phyloP scores from a whole-genome alignment of 176 grass and related monocot genomes.

The Chrysopogon serrulatus region DNA sequence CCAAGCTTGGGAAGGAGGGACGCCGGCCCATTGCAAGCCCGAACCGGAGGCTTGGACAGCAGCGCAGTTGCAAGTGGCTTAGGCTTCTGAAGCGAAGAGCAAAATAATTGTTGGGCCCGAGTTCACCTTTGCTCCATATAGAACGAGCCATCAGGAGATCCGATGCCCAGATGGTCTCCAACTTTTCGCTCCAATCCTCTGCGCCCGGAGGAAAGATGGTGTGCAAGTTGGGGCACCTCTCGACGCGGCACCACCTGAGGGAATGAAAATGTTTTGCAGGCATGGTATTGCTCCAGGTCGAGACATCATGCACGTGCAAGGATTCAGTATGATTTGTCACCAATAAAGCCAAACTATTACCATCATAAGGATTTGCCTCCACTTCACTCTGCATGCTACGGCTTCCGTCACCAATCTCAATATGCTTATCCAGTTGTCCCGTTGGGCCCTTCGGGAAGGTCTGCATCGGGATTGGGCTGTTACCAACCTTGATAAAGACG shows the following conservation, averaged over 20 bases:
- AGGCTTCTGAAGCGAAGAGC: neutral
- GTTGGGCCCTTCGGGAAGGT: neutral
- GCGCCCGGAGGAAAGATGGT: neutral
- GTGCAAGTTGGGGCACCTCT: neutral
- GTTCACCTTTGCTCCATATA: neutral
- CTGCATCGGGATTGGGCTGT: neutral
- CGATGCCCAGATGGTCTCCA: neutral
- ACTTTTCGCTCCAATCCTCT: accelerated
- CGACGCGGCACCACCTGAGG: neutral
- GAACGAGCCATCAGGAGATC: neutral
- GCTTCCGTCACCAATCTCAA: too few relatives aligned
- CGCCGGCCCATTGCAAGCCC: too few relatives aligned
- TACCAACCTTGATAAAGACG: neutral
- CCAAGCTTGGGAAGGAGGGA: too few relatives aligned
- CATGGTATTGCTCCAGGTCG: neutral
- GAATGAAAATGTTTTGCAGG: accelerated
- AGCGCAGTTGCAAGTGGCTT: neutral
- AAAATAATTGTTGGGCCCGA: accelerated
- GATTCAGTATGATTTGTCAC: too few relatives aligned
- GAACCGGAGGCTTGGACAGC: slow-evolving; percentile 9
- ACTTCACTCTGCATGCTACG: too few relatives aligned
- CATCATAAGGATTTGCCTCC: too few relatives aligned
- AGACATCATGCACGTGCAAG: neutral
- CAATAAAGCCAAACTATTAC: too few relatives aligned
- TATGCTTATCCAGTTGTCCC: neutral